Conservation (phyloP, 2,329 filamentous ascomycete genomes). For the Hypoxylon sp. region DNA sequence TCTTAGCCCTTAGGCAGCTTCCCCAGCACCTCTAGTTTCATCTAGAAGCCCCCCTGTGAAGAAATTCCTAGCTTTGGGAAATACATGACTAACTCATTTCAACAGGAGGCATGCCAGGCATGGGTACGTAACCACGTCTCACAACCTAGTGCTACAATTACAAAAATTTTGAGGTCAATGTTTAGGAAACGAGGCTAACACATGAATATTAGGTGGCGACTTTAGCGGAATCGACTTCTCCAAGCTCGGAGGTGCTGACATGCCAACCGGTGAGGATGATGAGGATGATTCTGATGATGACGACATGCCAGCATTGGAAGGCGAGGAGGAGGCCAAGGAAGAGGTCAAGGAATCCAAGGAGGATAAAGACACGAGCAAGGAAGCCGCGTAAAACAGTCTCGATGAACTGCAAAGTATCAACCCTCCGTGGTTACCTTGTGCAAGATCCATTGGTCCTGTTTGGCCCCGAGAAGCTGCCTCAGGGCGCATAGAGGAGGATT, state of each 20-base stretch:
- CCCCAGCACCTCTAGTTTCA: background rate
- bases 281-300: constrained; percentile 75
- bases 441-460: constrained; percentile 43
- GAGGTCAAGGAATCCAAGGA: constrained; percentile 58
- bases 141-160: background rate
- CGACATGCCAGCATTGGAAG: constrained; percentile 88
- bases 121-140: constrained; percentile 56
- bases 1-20: constrained; percentile 7
- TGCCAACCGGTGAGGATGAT: constrained; percentile 62
- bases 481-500: constrained; percentile 40
- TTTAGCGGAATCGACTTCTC: constrained; percentile 95
- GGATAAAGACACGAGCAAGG: constrained; percentile 53
- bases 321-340: constrained; percentile 65
- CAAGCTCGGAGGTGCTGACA: constrained; percentile 80
- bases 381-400: constrained; percentile 39
- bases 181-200: constrained; percentile 41
- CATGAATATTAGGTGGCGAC: constrained; percentile 65
- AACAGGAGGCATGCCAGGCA: constrained; percentile 66
- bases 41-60: background rate
- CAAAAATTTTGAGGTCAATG: background rate
- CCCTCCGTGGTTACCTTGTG: constrained; percentile 32
- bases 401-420: constrained; percentile 28
- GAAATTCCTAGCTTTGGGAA: background rate
- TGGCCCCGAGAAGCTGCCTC: constrained; percentile 41
- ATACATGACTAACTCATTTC: constrained; percentile 37